Conservation (phyloP, 305 asterid genomes). For the Fraxinus sp. region DNA sequence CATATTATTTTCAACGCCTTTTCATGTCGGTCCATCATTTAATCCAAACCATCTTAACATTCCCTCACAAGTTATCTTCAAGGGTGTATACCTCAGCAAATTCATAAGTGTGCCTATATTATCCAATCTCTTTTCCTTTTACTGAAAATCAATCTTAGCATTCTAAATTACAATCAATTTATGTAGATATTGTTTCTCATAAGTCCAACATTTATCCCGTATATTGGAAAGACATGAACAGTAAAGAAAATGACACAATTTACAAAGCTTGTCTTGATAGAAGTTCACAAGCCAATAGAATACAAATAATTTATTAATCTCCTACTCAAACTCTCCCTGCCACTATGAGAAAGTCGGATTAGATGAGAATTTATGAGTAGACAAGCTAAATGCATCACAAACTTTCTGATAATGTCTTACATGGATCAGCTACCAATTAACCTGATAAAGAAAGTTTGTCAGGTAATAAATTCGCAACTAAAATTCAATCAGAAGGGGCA, state of each 20-base stretch:
- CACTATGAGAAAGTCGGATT: background rate
- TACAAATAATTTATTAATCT: background rate
- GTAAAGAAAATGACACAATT: background rate
- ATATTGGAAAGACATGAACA: background rate
- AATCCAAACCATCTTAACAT: background rate
- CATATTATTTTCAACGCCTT: background rate
- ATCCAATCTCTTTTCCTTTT: background rate
- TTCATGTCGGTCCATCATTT: background rate
- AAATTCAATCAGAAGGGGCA: background rate
- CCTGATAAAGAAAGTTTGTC: background rate
- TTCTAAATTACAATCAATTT: background rate
- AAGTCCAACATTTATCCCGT: background rate
- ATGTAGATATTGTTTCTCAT: background rate
- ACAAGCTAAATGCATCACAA: background rate
- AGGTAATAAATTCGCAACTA: background rate
- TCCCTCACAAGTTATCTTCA: background rate
- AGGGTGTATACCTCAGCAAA: background rate
- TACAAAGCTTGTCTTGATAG: background rate
- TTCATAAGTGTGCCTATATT: background rate
- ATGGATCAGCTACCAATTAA: background rate
- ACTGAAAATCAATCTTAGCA: background rate
- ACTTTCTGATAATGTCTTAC: background rate
- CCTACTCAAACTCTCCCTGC: background rate
- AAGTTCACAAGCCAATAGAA: background rate
- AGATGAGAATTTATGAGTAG: background rate